Evolutionary conservation across 305 asterid genomes (phyloP).

Genomic region (Rubia peregrina): DNA sequence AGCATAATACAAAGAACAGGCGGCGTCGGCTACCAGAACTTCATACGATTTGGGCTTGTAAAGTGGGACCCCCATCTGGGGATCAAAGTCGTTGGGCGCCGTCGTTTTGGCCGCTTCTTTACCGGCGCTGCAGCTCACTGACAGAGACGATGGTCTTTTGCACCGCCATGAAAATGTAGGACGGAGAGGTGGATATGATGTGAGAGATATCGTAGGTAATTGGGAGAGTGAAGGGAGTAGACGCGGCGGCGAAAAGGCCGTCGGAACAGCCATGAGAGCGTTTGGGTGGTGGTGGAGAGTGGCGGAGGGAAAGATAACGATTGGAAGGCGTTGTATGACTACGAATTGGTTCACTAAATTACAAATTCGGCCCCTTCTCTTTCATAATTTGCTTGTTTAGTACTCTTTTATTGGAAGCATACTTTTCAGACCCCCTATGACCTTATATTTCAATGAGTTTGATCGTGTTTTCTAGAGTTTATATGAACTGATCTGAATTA

Average conservation of each 20-base stretch:
- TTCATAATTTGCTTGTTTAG: too few relatives aligned
- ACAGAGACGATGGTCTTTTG: constrained; percentile 3
- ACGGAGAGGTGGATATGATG: constrained; percentile 21
- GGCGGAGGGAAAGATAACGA: constrained; percentile 55
- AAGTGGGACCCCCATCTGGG: constrained; percentile 70
- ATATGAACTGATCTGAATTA: too few relatives aligned
- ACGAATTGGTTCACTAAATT: background rate
- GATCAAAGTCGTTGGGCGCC: constrained; percentile 39
- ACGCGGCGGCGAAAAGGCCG: constrained; percentile 32
- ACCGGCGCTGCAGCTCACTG: constrained; percentile 16
- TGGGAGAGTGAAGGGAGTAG: constrained; percentile 18
- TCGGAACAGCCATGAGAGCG: constrained; percentile 46
- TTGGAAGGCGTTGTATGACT: background rate
- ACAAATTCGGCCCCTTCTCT: too few relatives aligned
- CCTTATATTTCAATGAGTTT: too few relatives aligned
- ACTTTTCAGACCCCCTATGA: too few relatives aligned
- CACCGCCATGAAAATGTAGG: constrained; percentile 1
- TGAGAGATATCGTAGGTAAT: constrained; percentile 16
- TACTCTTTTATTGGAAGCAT: too few relatives aligned
- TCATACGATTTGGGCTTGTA: constrained; percentile 89
- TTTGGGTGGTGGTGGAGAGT: constrained; percentile 16
- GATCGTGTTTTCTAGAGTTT: too few relatives aligned
- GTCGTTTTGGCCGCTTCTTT: constrained; percentile 44
- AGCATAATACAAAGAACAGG: constrained; percentile 62
- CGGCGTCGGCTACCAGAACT: constrained; percentile 82